Conservation (phyloP, 306 rosid genomes). For the Castanea mollissima region DNA sequence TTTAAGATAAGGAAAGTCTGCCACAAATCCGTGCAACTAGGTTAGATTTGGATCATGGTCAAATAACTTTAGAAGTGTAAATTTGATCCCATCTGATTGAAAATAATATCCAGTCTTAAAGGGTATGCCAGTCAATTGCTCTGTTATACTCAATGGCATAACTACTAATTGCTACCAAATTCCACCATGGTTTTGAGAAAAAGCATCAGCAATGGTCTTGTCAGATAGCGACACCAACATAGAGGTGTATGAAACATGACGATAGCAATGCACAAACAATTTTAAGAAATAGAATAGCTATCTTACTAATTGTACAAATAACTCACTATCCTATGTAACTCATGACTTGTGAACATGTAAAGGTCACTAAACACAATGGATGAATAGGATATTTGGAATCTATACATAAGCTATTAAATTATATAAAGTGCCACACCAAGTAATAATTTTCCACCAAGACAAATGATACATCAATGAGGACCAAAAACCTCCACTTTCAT, state of each 20-base stretch:
- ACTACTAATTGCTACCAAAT: not conserved
- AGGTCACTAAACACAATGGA: slow-evolving; percentile 13
- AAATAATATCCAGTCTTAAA: not conserved
- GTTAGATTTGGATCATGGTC: slow-evolving; percentile 17
- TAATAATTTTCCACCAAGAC: slow-evolving; percentile 30
- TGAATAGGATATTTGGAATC: slow-evolving; percentile 33
- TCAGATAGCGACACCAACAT: slow-evolving; percentile 16
- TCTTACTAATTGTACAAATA: slow-evolving; percentile 11
- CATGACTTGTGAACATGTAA: slow-evolving; percentile 15
- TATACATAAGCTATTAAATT: slow-evolving; percentile 24
- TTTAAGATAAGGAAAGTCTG: not conserved
- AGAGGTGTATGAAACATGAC: slow-evolving; percentile 1
- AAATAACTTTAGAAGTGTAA: not conserved
- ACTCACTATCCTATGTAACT: slow-evolving; percentile 21
- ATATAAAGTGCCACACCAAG: slow-evolving; percentile 29
- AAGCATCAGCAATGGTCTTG: slow-evolving; percentile 16
- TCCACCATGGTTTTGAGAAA: slow-evolving; percentile 8
- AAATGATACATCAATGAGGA: slow-evolving; percentile 23
- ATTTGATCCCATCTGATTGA: not conserved
- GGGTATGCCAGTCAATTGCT: not conserved
- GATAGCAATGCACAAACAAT: slow-evolving; percentile 3
- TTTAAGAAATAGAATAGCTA: slow-evolving; percentile 26
- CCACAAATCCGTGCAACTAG: slow-evolving; percentile 6
- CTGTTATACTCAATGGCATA: not conserved
- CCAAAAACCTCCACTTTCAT: slow-evolving; percentile 48